phyloP scores from a whole-genome alignment of 2,329 filamentous ascomycete genomes.

The Venturia nashicola region DNA sequence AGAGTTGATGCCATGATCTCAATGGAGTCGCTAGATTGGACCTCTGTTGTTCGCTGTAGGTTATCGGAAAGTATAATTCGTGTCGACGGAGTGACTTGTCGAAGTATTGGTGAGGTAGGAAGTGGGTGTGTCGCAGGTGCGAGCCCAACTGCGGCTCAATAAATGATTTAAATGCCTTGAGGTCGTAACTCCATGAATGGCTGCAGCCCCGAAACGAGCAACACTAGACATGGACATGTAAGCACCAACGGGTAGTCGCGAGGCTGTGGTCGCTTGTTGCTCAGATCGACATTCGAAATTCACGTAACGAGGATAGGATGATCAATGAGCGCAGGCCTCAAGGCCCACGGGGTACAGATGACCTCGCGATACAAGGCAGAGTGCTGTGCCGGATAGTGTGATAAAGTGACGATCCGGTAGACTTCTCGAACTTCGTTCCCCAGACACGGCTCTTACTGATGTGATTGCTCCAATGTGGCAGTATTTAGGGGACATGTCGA shows the following conservation, averaged over 20 bases:
- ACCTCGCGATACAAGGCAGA: neutral
- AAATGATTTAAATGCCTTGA: neutral
- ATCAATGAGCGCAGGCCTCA: neutral
- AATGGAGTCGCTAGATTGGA: slow-evolving; percentile 15
- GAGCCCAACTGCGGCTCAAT: too few species aligned
- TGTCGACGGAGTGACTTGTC: too few species aligned
- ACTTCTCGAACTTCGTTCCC: too few species aligned
- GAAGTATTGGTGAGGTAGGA: too few species aligned
- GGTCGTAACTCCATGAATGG: neutral
- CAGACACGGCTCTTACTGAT: too few species aligned
- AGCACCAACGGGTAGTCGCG: neutral
- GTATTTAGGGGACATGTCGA: too few species aligned
- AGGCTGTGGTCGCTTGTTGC: neutral
- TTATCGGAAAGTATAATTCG: neutral
- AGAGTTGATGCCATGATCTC: neutral
- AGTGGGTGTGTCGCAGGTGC: too few species aligned
- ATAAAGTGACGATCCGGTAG: neutral
- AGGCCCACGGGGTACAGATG: neutral
- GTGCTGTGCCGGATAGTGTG: neutral
- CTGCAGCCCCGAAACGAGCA: neutral
- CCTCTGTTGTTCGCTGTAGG: neutral
- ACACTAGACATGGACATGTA: neutral
- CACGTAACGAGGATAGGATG: neutral
- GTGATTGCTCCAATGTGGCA: too few species aligned
- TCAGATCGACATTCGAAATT: neutral